phyloP scores from a whole-genome alignment of 208 protist genomes.

The Phytomonas francai region DNA sequence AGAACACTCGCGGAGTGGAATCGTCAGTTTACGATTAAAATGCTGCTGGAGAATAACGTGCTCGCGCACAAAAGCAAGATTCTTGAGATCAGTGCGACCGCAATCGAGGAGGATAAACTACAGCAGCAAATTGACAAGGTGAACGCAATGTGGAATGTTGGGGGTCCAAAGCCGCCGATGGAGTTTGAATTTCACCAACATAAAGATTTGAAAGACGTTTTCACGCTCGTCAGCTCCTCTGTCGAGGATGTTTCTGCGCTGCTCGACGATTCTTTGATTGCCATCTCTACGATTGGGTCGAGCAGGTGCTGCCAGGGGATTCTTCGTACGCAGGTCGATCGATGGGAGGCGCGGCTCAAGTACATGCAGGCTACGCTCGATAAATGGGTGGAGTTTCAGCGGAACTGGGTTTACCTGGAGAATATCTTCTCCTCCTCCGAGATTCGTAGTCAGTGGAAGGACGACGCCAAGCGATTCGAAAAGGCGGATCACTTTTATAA shows the following conservation, averaged over 20 bases:
- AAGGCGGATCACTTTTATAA: constrained; percentile 92
- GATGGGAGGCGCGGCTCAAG: constrained; percentile 90
- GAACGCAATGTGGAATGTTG: constrained; percentile 87
- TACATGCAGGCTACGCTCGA: constrained; percentile 93
- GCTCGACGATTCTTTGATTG: constrained; percentile 88
- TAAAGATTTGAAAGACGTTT: constrained; percentile 91
- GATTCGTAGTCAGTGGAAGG: constrained; percentile 95
- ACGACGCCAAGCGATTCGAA: constrained; percentile 93
- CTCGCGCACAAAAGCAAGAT: constrained; percentile 86
- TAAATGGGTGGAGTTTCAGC: constrained; percentile 92
- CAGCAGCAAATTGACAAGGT: constrained; percentile 95
- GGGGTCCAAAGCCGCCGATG: constrained; percentile 85
- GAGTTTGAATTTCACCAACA: constrained; percentile 92
- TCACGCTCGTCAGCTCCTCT: constrained; percentile 78
- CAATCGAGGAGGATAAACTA: constrained; percentile 95
- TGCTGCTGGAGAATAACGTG: constrained; percentile 86
- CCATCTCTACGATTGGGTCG: constrained; percentile 90
- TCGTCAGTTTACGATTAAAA: constrained; percentile 79
- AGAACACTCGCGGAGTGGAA: constrained; percentile 71
- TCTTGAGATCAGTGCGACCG: constrained; percentile 86
- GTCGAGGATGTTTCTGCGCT: constrained; percentile 93
- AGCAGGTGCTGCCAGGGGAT: constrained; percentile 89
- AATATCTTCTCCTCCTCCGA: constrained; percentile 94
- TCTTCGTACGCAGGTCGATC: constrained; percentile 90
- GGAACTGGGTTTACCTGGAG: constrained; percentile 96